Evolutionary conservation across 805 yeast species (phyloP).

Genomic region (Sugiyamaella americana): DNA sequence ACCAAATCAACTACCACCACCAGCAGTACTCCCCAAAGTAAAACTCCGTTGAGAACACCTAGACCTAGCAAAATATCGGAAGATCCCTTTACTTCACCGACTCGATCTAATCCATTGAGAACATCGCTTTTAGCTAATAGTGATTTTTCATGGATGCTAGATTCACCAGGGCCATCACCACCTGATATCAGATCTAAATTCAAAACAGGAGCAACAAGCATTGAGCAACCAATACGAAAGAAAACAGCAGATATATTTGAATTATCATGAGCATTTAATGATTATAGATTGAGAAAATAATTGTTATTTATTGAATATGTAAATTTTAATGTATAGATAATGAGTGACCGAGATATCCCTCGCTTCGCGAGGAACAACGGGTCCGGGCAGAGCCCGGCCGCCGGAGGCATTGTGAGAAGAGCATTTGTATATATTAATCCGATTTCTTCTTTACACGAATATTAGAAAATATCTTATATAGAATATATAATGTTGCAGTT

Average conservation of each 20-base stretch:
- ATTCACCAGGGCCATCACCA: slow-evolving; percentile 11
- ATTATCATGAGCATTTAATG: too few species aligned
- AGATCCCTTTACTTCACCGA: too few species aligned
- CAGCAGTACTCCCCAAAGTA: neutral
- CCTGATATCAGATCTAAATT: slow-evolving; percentile 1
- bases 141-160: slow-evolving; percentile 27
- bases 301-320: too few species aligned
- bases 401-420: too few species aligned
- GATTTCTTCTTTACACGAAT: neutral
- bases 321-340: neutral
- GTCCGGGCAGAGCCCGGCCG: too few species aligned
- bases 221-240: neutral
- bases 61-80: too few species aligned
- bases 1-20: neutral
- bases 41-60: slow-evolving; percentile 11
- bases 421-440: neutral
- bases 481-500: slow-evolving; percentile 32
- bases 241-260: slow-evolving; percentile 8
- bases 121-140: slow-evolving; percentile 22
- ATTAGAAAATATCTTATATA: slow-evolving; percentile 19
- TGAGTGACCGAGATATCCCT: neutral
- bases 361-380: too few species aligned
- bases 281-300: too few species aligned
- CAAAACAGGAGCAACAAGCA: neutral
- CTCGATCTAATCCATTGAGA: slow-evolving; percentile 5